Percentiles rank a stretch among this genome's conserved stretches.
phyloP scores from a whole-genome alignment of 1,284 basidiomycete species.

The Malassezia psittaci region DNA sequence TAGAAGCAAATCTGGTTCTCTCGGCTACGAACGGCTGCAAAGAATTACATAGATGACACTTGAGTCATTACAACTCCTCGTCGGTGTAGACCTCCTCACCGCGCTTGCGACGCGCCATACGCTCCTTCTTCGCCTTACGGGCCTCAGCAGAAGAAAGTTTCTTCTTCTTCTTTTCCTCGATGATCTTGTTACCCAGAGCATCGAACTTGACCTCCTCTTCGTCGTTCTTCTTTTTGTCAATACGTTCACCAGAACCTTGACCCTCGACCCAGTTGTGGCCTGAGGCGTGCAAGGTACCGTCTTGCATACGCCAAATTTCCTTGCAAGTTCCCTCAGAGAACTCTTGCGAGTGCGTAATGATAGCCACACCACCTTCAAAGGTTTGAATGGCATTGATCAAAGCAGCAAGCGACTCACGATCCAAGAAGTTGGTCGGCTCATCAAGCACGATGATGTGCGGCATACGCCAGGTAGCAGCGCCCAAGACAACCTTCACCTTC shows the following conservation, averaged over 20 bases:
- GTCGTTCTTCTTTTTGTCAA: slow-evolving; percentile 39
- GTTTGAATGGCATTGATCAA: slow-evolving; percentile 46
- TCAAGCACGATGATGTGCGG: slow-evolving; percentile 48
- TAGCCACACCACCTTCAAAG: slow-evolving; percentile 46
- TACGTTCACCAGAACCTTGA: slow-evolving; percentile 52
- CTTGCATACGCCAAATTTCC: slow-evolving; percentile 45
- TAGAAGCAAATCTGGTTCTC: background rate
- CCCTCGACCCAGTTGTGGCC: slow-evolving; percentile 83
- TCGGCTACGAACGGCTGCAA: no score
- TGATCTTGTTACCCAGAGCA: slow-evolving; percentile 41
- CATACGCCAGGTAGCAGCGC: slow-evolving; percentile 45
- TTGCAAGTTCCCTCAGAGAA: slow-evolving; percentile 45
- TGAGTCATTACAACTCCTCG: slow-evolving; percentile 23
- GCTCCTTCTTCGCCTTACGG: slow-evolving; percentile 33
- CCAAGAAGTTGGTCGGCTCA: slow-evolving; percentile 48
- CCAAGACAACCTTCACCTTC: slow-evolving; percentile 48
- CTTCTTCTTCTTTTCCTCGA: slow-evolving; percentile 30
- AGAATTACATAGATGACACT: background rate
- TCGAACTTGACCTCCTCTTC: slow-evolving; percentile 36
- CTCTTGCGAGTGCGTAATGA: slow-evolving; percentile 46
- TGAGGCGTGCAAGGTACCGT: slow-evolving; percentile 35
- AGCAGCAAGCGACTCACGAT: slow-evolving; percentile 47
- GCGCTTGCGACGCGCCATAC: slow-evolving; percentile 27
- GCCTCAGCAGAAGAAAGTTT: slow-evolving; percentile 26
- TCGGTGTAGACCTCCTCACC: slow-evolving; percentile 32